Conservation (phyloP, 805 yeast species). For the Saccharomycopsis capsularis region DNA sequence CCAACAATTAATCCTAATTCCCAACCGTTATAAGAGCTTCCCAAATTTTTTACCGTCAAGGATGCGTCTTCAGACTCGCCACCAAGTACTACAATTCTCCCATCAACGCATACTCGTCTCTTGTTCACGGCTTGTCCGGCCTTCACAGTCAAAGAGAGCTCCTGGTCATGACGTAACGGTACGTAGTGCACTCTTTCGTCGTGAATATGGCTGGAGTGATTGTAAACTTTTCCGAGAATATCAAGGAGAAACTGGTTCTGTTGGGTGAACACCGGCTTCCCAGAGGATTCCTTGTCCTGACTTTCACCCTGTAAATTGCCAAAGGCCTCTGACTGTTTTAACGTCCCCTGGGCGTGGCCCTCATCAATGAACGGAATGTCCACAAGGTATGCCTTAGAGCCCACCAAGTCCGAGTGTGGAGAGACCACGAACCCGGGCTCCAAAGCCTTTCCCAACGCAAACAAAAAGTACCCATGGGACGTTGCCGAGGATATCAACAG, state of each 20-base stretch:
- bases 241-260: conserved; percentile 26
- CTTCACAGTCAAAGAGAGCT: conserved; percentile 25
- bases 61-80: not conserved
- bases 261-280: conserved; percentile 23
- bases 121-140: conserved; percentile 27
- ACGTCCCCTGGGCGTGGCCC: conserved; percentile 37
- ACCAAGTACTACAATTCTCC: conserved; percentile 37
- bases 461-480: conserved; percentile 52
- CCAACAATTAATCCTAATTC: not conserved
- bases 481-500: not conserved
- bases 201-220: conserved; percentile 46
- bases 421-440: conserved; percentile 59
- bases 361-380: conserved; percentile 18
- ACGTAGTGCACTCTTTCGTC: conserved; percentile 31
- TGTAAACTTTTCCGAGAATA: conserved; percentile 51
- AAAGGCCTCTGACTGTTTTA: not conserved
- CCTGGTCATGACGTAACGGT: not conserved
- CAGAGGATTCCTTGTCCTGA: conserved; percentile 37
- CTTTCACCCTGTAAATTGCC: not conserved
- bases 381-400: conserved; percentile 3
- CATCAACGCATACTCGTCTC: conserved; percentile 65
- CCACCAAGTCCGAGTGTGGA: conserved; percentile 32
- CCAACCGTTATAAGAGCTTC: conserved; percentile 6
- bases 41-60: not conserved
- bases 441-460: conserved; percentile 48